Percentiles rank a stretch among this genome's conserved stretches.
Evolutionary conservation across 2,329 filamentous ascomycete genomes (phyloP).

Genomic region (Colletotrichum phormii): DNA sequence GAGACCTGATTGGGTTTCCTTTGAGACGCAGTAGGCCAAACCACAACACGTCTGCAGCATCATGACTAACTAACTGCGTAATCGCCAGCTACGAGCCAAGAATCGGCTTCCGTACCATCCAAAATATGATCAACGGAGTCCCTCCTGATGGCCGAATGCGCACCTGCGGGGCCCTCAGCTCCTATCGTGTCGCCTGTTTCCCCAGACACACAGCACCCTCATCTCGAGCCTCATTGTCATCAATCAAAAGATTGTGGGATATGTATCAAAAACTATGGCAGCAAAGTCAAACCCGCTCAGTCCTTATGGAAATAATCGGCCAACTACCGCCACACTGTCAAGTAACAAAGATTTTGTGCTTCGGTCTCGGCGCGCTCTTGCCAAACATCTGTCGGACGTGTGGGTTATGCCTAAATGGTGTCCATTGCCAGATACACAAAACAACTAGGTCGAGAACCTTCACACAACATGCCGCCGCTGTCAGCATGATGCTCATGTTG

Average conservation of each 20-base stretch:
- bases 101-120: neutral
- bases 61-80: neutral
- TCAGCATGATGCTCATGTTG: neutral
- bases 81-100: neutral
- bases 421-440: neutral
- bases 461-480: neutral
- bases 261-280: neutral
- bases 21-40: neutral
- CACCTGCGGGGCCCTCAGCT: neutral
- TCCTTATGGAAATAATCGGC: neutral
- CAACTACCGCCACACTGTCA: neutral
- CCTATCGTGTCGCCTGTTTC: neutral
- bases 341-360: neutral
- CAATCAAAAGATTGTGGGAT: neutral
- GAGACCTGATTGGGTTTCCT: neutral
- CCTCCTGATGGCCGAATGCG: neutral
- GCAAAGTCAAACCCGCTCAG: neutral
- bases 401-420: neutral
- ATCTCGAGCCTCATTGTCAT: neutral
- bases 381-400: neutral
- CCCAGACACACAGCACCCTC: neutral
- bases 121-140: neutral
- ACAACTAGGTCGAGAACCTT: neutral
- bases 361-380: neutral
- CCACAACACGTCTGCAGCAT: neutral